Percentiles rank a stretch among this genome's conserved stretches.
Evolutionary conservation across 768 basidiomycete genomes (phyloP).

Genomic region (Russula dissimulans): DNA sequence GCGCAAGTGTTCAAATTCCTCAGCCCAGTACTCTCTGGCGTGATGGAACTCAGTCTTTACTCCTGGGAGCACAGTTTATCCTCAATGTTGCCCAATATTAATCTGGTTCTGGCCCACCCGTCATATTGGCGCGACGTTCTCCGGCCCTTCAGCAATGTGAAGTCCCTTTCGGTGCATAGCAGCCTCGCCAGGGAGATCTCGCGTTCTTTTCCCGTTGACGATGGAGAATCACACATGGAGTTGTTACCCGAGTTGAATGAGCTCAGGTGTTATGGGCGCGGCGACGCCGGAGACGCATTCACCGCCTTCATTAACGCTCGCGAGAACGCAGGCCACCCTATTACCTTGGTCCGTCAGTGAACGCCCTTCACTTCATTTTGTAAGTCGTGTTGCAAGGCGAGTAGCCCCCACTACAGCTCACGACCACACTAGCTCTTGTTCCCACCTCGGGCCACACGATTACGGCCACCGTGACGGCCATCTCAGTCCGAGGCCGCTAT

Average conservation of each 20-base stretch:
- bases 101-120: not conserved
- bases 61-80: not conserved
- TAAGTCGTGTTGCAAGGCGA: no score
- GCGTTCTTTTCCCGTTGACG: not conserved
- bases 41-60: not conserved
- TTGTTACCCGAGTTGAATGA: not conserved
- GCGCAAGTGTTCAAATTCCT: not conserved
- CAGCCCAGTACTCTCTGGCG: not conserved
- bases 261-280: not conserved
- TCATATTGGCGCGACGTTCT: not conserved
- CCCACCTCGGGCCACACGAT: no score
- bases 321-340: not conserved
- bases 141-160: not conserved
- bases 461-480: no score
- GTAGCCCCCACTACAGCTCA: no score
- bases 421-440: no score
- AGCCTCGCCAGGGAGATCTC: not conserved
- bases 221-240: not conserved
- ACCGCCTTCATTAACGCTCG: not conserved
- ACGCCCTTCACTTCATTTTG: no score
- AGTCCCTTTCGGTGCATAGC: not conserved
- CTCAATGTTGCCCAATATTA: not conserved
- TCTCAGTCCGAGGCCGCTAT: no score
- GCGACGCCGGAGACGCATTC: not conserved
- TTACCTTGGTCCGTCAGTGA: not conserved